Evolutionary conservation across 805 yeast species (phyloP).

Genomic region (Tetrapisispora pingtungensis): DNA sequence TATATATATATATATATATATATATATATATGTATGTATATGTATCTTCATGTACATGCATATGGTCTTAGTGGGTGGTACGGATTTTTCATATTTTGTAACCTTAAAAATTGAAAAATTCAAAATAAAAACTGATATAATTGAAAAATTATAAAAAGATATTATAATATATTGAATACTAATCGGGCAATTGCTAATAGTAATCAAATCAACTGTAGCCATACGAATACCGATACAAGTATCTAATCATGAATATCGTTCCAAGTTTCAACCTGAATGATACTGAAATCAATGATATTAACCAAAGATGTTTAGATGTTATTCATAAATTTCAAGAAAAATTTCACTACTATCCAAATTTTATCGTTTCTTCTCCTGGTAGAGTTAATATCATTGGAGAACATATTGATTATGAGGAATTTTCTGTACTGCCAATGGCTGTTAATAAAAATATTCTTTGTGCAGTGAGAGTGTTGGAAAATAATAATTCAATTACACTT

Average conservation of each 20-base stretch:
- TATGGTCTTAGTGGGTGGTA: too few species aligned
- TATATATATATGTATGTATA: too few species aligned
- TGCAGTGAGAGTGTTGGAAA: constrained; percentile 34
- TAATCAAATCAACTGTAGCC: too few species aligned
- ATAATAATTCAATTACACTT: background rate
- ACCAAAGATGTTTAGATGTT: constrained; percentile 8
- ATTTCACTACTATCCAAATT: constrained; percentile 31
- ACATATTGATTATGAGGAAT: constrained; percentile 60
- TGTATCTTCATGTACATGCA: too few species aligned
- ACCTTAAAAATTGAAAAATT: too few species aligned
- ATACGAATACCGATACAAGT: too few species aligned
- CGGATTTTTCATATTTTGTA: too few species aligned
- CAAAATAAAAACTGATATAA: too few species aligned
- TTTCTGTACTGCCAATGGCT: constrained; percentile 65
- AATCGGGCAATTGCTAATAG: too few species aligned
- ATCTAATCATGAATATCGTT: background rate
- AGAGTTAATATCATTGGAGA: constrained; percentile 68
- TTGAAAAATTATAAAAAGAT: too few species aligned
- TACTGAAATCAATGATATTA: background rate
- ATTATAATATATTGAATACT: too few species aligned
- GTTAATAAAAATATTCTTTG: constrained; percentile 52
- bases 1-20: too few species aligned
- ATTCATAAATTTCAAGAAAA: constrained; percentile 9
- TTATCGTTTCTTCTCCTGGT: constrained; percentile 60
- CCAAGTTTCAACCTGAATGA: background rate